These are phyloP conservation scores for Syzygium aqueum DNA, from an alignment of 345 rosid species.

Conservation along the genomic window DNA sequence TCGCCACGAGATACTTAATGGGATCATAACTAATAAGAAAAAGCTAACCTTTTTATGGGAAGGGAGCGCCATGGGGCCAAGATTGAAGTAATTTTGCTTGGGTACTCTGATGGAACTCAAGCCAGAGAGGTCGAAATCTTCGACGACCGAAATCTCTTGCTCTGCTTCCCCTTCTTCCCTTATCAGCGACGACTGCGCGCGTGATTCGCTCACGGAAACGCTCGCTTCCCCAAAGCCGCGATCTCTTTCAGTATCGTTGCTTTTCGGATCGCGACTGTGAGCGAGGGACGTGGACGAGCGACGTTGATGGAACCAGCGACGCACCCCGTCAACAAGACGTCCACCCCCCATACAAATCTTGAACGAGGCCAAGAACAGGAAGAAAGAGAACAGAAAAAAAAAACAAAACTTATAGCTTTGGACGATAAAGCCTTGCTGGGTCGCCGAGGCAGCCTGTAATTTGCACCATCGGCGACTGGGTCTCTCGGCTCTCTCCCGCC, in stretches of 20 bases:
- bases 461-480: not conserved
- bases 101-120: constrained; percentile 47
- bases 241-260: not conserved
- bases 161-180: not conserved
- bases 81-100: constrained; percentile 27
- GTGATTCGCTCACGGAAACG: not conserved
- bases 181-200: not conserved
- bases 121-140: constrained; percentile 33
- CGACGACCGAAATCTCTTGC: not conserved
- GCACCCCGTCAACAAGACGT: constrained; percentile 71
- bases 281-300: not conserved
- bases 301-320: constrained; percentile 86
- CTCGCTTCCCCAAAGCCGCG: not conserved
- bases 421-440: not conserved
- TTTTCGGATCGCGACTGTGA: not conserved
- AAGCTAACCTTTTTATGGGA: constrained; percentile 58
- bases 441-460: not conserved
- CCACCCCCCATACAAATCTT: constrained; percentile 34
- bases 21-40: not conserved
- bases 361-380: not conserved
- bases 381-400: not conserved
- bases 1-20: not conserved
- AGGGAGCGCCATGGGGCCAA: constrained; percentile 40
- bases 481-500: not conserved
- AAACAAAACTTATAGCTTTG: not conserved